phyloP scores from a whole-genome alignment of 176 grass and related monocot genomes.

The Oryza brachyantha region DNA sequence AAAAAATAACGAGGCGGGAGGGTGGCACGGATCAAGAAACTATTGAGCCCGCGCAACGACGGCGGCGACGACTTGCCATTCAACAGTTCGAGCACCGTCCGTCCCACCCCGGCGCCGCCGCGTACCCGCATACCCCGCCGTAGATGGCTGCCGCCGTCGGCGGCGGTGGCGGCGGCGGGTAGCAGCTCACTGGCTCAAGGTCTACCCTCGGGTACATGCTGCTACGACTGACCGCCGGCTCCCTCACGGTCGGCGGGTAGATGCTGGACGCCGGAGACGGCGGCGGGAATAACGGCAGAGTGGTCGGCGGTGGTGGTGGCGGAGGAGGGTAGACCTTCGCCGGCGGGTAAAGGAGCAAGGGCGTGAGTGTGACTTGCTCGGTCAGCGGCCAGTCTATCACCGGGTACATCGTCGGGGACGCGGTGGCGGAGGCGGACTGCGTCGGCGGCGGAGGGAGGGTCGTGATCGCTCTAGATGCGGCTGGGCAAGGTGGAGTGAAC shows the following conservation, averaged over 20 bases:
- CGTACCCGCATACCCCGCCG: slow-evolving; percentile 5
- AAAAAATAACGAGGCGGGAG: neutral
- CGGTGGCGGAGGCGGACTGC: neutral
- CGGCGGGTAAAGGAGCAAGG: slow-evolving; percentile 18
- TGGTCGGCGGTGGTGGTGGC: neutral
- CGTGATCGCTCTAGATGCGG: neutral
- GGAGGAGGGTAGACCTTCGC: slow-evolving; percentile 5
- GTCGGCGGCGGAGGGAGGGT: neutral
- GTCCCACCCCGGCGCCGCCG: slow-evolving; percentile 22
- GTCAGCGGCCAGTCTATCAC: slow-evolving; percentile 29
- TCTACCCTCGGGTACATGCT: slow-evolving; percentile 32
- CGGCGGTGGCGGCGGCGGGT: slow-evolving; percentile 30
- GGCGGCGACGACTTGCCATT: neutral
- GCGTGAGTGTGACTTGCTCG: neutral
- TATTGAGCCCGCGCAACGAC: neutral
- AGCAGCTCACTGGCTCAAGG: slow-evolving; percentile 38
- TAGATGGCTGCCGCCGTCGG: neutral
- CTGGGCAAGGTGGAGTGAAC: neutral
- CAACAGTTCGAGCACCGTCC: slow-evolving; percentile 33
- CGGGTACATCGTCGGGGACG: slow-evolving; percentile 35
- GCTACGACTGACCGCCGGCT: neutral
- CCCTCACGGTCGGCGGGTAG: slow-evolving; percentile 1
- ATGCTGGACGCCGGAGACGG: neutral
- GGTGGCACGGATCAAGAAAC: slow-evolving; percentile 1
- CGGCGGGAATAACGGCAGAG: slow-evolving; percentile 13